Conservation (phyloP, 768 basidiomycete species). For the Pholiota conissans region DNA sequence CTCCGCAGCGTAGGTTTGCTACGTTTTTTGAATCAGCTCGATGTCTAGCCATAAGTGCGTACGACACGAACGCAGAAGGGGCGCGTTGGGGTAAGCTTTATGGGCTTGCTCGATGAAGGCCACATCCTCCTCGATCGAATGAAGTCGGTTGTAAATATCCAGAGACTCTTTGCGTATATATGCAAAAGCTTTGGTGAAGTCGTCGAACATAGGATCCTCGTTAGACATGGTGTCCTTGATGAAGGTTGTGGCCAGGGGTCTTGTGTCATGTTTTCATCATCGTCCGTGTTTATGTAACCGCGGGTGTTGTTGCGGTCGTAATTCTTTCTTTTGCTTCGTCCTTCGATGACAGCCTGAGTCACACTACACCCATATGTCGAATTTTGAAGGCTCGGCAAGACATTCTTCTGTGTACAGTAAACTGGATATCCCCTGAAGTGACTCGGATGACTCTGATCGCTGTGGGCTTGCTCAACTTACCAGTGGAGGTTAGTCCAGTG, state of each 20-base stretch:
- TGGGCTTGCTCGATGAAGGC: conserved; percentile 62
- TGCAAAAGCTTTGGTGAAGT: conserved; percentile 32
- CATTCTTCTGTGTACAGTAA: not conserved
- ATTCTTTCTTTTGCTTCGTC: not conserved
- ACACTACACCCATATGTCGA: not conserved
- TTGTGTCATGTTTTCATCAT: too few species aligned
- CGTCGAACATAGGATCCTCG: not conserved
- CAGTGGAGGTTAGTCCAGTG: conserved; percentile 38
- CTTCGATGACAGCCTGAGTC: not conserved
- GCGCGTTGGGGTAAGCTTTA: conserved; percentile 40
- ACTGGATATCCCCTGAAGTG: not conserved
- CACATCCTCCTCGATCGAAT: conserved; percentile 81
- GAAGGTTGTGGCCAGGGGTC: not conserved
- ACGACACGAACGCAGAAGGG: conserved; percentile 49
- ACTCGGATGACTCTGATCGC: conserved; percentile 3
- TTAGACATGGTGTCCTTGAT: not conserved
- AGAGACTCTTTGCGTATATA: conserved; percentile 66
- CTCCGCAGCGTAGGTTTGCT: conserved; percentile 94
- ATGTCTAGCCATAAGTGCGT: conserved; percentile 6
- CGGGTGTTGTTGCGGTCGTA: too few species aligned
- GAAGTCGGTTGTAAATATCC: conserved; percentile 85
- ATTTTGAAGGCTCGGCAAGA: not conserved
- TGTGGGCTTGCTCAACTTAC: conserved; percentile 31
- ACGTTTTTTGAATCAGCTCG: conserved; percentile 8
- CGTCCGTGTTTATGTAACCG: not conserved